Conservation (phyloP, 106 monocot genomes). For the Cymbidium sinense region DNA sequence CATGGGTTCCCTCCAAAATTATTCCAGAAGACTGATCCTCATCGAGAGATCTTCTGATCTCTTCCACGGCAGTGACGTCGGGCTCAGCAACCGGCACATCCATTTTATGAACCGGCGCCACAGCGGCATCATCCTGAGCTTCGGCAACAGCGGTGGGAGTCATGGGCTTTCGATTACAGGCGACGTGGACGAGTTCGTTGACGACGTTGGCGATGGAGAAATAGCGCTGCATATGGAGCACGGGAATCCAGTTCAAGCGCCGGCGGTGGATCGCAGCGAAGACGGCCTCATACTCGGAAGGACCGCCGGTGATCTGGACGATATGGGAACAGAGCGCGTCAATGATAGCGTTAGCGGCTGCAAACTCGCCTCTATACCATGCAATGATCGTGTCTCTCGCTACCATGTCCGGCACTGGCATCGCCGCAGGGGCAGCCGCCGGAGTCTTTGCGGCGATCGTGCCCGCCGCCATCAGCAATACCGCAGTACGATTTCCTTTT, state of each 20-base stretch:
- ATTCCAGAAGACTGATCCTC: neutral
- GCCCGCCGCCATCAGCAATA: constrained; percentile 3
- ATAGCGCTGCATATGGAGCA: constrained; percentile 77
- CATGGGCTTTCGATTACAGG: constrained; percentile 11
- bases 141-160: constrained; percentile 15
- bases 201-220: constrained; percentile 71
- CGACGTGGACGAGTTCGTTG: constrained; percentile 46
- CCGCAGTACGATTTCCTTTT: neutral
- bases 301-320: constrained; percentile 28
- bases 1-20: neutral
- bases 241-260: constrained; percentile 19
- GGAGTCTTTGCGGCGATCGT: constrained; percentile 7
- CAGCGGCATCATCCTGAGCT: constrained; percentile 17
- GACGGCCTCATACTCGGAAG: constrained; percentile 40
- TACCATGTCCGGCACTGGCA: constrained; percentile 30
- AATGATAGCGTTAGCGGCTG: constrained; percentile 91
- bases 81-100: neutral
- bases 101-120: neutral
- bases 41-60: neutral
- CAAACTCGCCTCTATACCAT: constrained; percentile 76
- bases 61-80: neutral
- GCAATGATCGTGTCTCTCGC: constrained; percentile 65
- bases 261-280: constrained; percentile 56
- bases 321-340: constrained; percentile 70
- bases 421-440: constrained; percentile 18